Evolutionary conservation across 768 basidiomycete genomes (phyloP), one percentile per base, ranked within the genome.

Genomic region (Cystofilobasidium capitatum): DNA sequence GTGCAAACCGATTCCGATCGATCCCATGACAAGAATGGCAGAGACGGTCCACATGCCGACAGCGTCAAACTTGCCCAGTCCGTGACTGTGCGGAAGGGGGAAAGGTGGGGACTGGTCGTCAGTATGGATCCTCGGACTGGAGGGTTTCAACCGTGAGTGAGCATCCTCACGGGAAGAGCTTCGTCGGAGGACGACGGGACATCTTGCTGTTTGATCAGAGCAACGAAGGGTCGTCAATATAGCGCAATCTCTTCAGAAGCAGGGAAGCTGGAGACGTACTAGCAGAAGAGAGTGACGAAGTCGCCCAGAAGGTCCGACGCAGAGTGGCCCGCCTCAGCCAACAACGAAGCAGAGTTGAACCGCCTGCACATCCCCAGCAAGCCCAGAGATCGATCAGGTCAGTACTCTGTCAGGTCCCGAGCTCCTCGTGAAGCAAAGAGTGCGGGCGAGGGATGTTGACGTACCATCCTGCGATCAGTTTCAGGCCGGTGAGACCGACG

Each of bases 251-350:
- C 36, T 44, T 33, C 29, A 22, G 7, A 17, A 22, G 16, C 33
- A 10, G 29, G 2, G 31, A 5, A 42, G 20, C 13, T 5, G 14
- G 26, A 36, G 36, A 65, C 64, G 36, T 35, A 65, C 88, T 90
- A 96, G 74, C 86, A 88, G 70, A 88, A 86, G 13, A 98, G 81
- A 5, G 89, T 91, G 64, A 93, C 90, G 74, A 93, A 86, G 79
- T 93, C 96, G 29, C 89, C 91, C 65, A 93, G 77, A 24, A 94
- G 79, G 77, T 92, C 88, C 88, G 73, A 55, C 6, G 59, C 55
- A 24, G 88, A 90, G 75, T 99, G 94, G 29, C 89, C 93, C 0
- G 93, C 92, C 72, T 97, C 94, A 3, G 94, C 94, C 20, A 98
- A 81, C 49, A 98, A 79, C 0, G 90, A 85, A 10, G 91, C 91